phyloP scores from a whole-genome alignment of 305 asterid genomes.

The Nicotiana rustica region DNA sequence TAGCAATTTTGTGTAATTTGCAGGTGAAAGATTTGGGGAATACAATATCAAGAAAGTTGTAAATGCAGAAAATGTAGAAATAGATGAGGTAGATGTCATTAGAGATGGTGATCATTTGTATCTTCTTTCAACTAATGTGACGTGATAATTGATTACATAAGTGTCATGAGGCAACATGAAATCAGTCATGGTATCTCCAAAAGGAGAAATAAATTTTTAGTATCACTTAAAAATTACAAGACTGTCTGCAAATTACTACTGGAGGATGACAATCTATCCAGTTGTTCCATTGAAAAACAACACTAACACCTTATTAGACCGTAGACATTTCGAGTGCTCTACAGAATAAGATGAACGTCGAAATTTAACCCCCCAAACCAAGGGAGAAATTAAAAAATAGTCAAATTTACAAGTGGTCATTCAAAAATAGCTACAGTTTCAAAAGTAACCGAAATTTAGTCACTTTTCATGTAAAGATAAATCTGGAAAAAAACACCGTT shows the following conservation, averaged over 20 bases:
- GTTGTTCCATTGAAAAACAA: constrained; percentile 1
- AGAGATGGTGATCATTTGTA: constrained; percentile 91
- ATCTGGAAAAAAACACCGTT: too few species aligned
- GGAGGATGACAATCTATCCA: background rate
- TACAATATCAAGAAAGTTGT: constrained; percentile 57
- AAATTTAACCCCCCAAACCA: too few species aligned
- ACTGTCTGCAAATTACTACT: constrained; percentile 9
- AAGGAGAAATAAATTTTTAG: background rate
- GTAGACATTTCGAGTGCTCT: too few species aligned
- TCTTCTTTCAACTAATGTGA: constrained; percentile 55
- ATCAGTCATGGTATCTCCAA: constrained; percentile 8
- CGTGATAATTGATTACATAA: constrained; percentile 36
- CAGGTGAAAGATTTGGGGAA: constrained; percentile 81
- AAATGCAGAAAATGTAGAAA: constrained; percentile 81
- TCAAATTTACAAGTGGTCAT: too few species aligned
- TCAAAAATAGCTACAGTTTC: too few species aligned
- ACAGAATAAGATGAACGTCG: too few species aligned
- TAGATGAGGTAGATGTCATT: constrained; percentile 71
- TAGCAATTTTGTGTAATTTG: constrained; percentile 45
- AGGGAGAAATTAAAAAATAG: too few species aligned
- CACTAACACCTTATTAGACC: too few species aligned
- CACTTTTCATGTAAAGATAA: too few species aligned
- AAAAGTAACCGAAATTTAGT: too few species aligned
- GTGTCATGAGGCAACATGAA: too few species aligned
- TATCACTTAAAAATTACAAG: background rate